Percentiles rank a stretch among this genome's conserved stretches.
These are phyloP conservation scores for Biancaea sappan DNA, from an alignment of 306 rosid species.

Conservation along the genomic window DNA sequence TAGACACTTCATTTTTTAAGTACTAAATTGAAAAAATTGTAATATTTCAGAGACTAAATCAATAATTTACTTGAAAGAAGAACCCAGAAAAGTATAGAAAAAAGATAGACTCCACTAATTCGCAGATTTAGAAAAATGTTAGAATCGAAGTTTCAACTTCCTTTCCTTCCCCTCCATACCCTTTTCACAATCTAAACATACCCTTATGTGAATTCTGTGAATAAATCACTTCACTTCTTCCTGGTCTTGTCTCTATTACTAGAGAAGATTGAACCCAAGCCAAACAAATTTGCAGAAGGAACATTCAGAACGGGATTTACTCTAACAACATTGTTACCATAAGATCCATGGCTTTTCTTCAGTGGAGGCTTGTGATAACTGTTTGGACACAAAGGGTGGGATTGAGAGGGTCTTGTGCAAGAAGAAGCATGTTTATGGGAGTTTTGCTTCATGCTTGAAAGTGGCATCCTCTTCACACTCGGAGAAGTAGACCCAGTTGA, in stretches of 20 bases:
- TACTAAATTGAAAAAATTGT: no score
- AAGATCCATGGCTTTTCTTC: slow-evolving; percentile 60
- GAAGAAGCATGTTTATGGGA: slow-evolving; percentile 40
- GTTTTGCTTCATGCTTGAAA: slow-evolving; percentile 52
- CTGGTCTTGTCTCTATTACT: slow-evolving; percentile 60
- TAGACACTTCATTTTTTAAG: no score
- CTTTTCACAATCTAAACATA: slow-evolving; percentile 7
- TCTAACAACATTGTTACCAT: slow-evolving; percentile 47
- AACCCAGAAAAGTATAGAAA: slow-evolving; percentile 26
- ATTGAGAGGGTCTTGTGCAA: slow-evolving; percentile 40
- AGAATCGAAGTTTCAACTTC: not conserved
- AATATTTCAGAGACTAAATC: no score
- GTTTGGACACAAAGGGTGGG: slow-evolving; percentile 25
- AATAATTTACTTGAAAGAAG: no score
- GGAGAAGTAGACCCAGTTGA: slow-evolving; percentile 71
- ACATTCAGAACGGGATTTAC: slow-evolving; percentile 75
- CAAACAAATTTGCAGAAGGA: slow-evolving; percentile 65
- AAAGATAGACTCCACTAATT: slow-evolving; percentile 32
- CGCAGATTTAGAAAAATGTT: slow-evolving; percentile 31
- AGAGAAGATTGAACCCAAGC: slow-evolving; percentile 79
- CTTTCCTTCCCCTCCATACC: not conserved
- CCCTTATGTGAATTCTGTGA: not conserved
- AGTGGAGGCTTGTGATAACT: slow-evolving; percentile 71
- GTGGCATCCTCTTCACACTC: slow-evolving; percentile 49
- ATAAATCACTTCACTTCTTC: slow-evolving; percentile 77